These are phyloP conservation scores for Blastocystis sp. DNA, from an alignment of 352 stramenopile species.

Conservation along the genomic window DNA sequence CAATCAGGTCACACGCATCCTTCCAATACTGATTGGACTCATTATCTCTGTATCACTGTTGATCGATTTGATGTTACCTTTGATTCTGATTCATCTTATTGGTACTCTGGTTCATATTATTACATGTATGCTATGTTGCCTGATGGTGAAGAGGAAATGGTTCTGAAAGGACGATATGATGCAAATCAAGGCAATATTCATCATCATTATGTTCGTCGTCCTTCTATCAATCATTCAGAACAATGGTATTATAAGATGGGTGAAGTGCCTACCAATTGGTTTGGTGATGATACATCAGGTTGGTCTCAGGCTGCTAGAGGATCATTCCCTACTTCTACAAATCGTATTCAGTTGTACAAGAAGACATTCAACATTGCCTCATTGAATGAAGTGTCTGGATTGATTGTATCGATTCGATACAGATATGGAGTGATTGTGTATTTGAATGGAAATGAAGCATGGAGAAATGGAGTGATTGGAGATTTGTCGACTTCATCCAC, in stretches of 20 bases:
- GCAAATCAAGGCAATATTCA: not conserved
- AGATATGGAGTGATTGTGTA: no score
- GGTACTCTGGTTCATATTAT: not conserved
- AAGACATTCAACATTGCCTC: not conserved
- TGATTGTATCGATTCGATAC: no score
- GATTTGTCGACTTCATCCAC: no score
- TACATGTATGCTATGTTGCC: not conserved
- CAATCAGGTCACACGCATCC: not conserved
- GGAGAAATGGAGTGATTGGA: no score
- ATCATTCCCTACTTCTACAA: not conserved
- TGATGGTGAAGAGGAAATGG: not conserved
- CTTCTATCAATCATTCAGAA: not conserved
- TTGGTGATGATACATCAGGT: not conserved
- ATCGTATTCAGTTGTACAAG: slow-evolving; percentile 23
- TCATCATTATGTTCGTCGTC: not conserved
- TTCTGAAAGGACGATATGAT: not conserved
- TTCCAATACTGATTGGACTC: not conserved
- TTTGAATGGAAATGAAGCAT: no score
- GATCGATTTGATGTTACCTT: not conserved
- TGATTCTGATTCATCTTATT: not conserved
- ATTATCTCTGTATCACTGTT: not conserved
- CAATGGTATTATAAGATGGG: slow-evolving; percentile 4
- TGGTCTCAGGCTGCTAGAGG: not conserved
- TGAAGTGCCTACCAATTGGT: slow-evolving; percentile 2
- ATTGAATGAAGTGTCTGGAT: not conserved